Conservation (phyloP, 78 protist species). For the Pigoraptor vietnamica region DNA sequence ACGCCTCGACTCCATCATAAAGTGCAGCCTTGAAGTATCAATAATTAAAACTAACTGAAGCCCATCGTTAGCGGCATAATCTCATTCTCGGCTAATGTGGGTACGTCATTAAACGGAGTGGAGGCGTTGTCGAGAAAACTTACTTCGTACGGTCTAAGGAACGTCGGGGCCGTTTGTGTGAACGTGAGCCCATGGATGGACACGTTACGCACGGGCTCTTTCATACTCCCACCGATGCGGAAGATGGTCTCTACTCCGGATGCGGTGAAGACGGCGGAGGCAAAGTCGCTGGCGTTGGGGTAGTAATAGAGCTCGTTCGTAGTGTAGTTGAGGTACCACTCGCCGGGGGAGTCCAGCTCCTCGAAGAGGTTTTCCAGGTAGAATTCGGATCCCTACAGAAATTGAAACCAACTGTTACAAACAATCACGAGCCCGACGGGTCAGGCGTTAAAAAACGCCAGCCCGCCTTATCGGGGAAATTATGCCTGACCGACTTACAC, state of each 20-base stretch:
- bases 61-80: no score
- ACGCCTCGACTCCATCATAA: no score
- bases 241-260: neutral
- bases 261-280: neutral
- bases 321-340: constrained; percentile 18
- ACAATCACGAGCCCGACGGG: no score
- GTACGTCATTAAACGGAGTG: no score
- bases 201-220: constrained; percentile 11
- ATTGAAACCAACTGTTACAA: no score
- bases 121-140: no score
- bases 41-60: no score
- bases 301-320: neutral
- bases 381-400: constrained; percentile 4
- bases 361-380: constrained; percentile 34
- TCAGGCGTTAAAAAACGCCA: no score
- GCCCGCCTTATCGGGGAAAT: no score
- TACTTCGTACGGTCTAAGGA: constrained; percentile 10
- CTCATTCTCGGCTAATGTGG: no score
- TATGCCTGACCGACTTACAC: no score
- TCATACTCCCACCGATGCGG: neutral
- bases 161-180: constrained; percentile 2
- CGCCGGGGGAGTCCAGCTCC: constrained; percentile 39
- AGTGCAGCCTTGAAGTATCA: no score
- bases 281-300: neutral
- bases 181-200: neutral